phyloP scores from a whole-genome alignment of 805 yeast genomes.

The Ogataea trehaloabstinens region DNA sequence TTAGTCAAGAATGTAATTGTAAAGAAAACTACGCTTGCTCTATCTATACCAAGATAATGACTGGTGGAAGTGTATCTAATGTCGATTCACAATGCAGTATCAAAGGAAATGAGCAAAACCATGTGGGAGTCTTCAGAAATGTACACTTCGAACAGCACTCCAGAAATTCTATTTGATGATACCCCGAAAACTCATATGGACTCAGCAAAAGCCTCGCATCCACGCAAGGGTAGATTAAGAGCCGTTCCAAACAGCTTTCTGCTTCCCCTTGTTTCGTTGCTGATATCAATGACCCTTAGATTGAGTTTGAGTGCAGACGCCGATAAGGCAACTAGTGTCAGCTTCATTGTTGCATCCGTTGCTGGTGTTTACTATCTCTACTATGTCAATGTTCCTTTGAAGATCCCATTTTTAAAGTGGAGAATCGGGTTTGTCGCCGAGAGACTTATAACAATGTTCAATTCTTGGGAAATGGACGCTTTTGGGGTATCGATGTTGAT shows the following conservation, averaged over 20 bases:
- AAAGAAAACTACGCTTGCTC: no score
- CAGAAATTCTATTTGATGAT: no score
- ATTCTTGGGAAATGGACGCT: constrained; percentile 7
- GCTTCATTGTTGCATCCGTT: constrained; percentile 7
- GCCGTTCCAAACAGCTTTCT: neutral
- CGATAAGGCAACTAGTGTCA: constrained; percentile 10
- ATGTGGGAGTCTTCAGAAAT: no score
- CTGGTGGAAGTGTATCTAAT: no score
- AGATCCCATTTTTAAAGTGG: constrained; percentile 4
- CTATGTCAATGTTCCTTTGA: constrained; percentile 13
- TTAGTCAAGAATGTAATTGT: no score
- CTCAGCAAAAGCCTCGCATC: no score
- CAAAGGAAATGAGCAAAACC: no score
- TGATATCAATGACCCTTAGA: constrained; percentile 14
- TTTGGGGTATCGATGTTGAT: constrained; percentile 13
- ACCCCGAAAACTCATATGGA: no score
- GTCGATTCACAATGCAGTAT: no score
- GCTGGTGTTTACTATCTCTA: constrained; percentile 10
- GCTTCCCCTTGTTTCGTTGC: constrained; percentile 2
- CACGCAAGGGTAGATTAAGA: no score
- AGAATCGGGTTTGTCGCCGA: constrained; percentile 9
- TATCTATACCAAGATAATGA: no score
- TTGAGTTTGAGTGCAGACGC: constrained; percentile 8
- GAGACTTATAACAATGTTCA: constrained; percentile 7
- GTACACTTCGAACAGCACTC: no score